A percentile compares a stretch with the other conserved stretches of the same genome.
These are phyloP conservation scores for Saccharomycopsis hybrid DNA, from an alignment of 1,139 yeast genomes.

Conservation along the genomic window DNA sequence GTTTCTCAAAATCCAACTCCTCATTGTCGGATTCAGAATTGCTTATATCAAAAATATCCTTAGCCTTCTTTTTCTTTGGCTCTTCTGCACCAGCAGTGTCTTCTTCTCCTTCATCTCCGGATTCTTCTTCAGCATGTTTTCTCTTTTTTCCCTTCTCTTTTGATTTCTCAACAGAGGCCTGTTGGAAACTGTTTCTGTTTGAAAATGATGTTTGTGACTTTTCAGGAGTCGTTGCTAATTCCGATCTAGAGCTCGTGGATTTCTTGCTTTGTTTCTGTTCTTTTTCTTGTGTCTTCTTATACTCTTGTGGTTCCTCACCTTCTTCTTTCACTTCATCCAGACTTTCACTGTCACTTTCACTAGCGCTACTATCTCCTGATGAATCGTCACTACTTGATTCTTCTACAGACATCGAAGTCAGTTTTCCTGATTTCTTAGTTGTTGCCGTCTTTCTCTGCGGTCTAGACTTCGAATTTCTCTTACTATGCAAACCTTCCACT, in stretches of 20 bases:
- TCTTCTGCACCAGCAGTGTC: not conserved
- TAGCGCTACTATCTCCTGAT: too few relatives aligned
- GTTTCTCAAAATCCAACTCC: conserved; percentile 11
- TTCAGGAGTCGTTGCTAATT: too few relatives aligned
- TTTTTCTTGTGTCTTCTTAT: not conserved
- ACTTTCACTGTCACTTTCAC: not conserved
- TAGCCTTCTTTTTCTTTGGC: conserved; percentile 4
- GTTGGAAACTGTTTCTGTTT: conserved; percentile 10
- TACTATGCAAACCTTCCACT: too few relatives aligned
- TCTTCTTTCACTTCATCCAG: conserved; percentile 4
- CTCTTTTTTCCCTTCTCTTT: conserved; percentile 9
- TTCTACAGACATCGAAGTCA: too few relatives aligned
- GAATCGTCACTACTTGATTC: too few relatives aligned
- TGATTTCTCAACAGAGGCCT: not conserved
- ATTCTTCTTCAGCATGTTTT: not conserved
- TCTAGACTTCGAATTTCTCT: too few relatives aligned
- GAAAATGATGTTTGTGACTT: not conserved
- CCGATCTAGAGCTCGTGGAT: too few relatives aligned
- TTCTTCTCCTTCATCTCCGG: not conserved
- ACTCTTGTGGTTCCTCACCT: not conserved
- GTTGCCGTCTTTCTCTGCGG: too few relatives aligned
- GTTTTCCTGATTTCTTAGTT: too few relatives aligned
- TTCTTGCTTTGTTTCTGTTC: not conserved
- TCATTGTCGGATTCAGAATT: conserved; percentile 3
- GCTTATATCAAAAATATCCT: conserved; percentile 13